These are phyloP conservation scores for Raddia distichophylla DNA, from an alignment of 176 grass and related monocot genomes.

Conservation along the genomic window DNA sequence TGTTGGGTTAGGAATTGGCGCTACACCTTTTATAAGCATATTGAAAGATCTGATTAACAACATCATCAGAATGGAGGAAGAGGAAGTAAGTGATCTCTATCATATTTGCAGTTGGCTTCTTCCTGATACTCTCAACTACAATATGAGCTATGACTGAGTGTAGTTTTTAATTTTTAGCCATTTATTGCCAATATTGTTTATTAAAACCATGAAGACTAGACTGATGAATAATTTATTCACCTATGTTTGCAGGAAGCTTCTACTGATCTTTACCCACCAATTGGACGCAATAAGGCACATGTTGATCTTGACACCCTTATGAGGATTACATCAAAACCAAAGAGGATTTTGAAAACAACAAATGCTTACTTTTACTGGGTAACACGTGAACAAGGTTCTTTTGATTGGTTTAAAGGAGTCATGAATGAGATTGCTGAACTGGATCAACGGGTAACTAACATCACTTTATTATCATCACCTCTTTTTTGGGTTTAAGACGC, in stretches of 20 bases:
- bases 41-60: conserved; percentile 83
- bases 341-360: conserved; percentile 73
- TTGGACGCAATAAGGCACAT: conserved; percentile 49
- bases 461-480: not conserved
- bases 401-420: conserved; percentile 91
- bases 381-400: conserved; percentile 85
- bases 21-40: conserved; percentile 92
- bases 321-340: conserved; percentile 68
- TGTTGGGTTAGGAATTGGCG: conserved; percentile 93
- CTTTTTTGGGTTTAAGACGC: conserved; percentile 1
- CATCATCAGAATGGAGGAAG: conserved; percentile 79
- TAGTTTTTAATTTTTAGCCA: not conserved
- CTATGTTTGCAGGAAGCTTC: conserved; percentile 55
- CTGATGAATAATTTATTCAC: conserved; percentile 11
- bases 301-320: conserved; percentile 72
- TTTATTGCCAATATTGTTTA: conserved; percentile 23
- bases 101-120: not conserved
- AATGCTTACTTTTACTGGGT: conserved; percentile 95
- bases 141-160: not conserved
- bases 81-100: conserved; percentile 55
- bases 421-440: conserved; percentile 88
- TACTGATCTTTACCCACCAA: conserved; percentile 63
- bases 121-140: not conserved
- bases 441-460: conserved; percentile 65
- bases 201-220: conserved; percentile 11